Evolutionary conservation across 495 filamentous ascomycete genomes (phyloP), one percentile per base, ranked within the genome.

Genomic region (Letharia lupina): DNA sequence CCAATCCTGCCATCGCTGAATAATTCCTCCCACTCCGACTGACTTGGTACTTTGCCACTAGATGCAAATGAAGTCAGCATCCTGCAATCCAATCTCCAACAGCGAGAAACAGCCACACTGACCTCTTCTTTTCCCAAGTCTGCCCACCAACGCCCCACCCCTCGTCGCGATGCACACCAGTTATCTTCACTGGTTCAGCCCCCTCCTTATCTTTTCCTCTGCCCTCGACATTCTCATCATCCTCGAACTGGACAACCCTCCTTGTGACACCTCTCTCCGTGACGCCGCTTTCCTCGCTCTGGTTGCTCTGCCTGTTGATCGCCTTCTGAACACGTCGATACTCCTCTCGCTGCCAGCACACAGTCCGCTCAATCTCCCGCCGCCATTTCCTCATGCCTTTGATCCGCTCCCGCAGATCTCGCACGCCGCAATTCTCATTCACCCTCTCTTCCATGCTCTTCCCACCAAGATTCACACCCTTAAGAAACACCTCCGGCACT

Each of bases 11-110:
- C 60, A 33, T 42, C 33, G 23, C 66, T 52, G 59, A 68, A 65
- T 33, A 68, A 11, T 20, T 20, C 62, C 31, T 63, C 58, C 67
- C 67, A 66, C 48, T 69, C 67, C 41, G 12, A 18, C 59, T 58
- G 47, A 12, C 33, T 65, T 15, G 62, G 67, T 23, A 65, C 35
- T 47, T 31, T n/a, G 12, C 64, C 66, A 57, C 61, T 60, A 44
- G 18, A 52, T 42, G 18, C 40, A 31, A 40, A 57, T 60, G 15
- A n/a, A 37, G 60, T 45, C 61, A 48, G 48, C n/a, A 28, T 23
- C n/a, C 10, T 48, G 23, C 47, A 12, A 20, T 52, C 45, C 20
- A n/a, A 23, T 44, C 47, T 20, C 16, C 50, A 15, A 18, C 11
- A 1, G 18, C 2, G 8, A 16, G 60, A 15, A 35, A 31, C 31